A percentile compares a stretch with the other conserved stretches of the same genome.
Evolutionary conservation across 164 flowering plant genomes (phyloP).

Genomic region (Pachysandra terminalis): DNA sequence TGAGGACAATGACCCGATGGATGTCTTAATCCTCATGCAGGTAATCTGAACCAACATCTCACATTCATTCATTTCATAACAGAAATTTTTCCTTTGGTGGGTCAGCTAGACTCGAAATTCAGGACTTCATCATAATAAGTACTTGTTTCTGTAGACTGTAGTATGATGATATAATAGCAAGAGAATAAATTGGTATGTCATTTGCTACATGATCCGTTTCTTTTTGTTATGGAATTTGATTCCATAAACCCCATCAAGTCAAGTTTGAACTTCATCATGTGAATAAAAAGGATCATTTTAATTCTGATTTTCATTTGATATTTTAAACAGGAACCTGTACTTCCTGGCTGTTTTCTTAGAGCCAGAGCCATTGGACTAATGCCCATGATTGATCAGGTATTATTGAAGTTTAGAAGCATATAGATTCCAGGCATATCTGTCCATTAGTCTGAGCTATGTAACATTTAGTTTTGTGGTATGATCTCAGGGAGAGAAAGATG

Average conservation of each 20-base stretch:
- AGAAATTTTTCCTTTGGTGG: no score
- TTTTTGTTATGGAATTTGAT: background rate
- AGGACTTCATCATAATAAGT: no score
- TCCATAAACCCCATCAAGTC: no score
- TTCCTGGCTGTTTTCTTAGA: conserved; percentile 67
- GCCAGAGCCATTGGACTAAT: conserved; percentile 65
- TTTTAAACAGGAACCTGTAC: conserved; percentile 55
- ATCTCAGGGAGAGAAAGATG: conserved; percentile 68
- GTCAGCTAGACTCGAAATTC: no score
- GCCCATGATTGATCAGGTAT: conserved; percentile 62
- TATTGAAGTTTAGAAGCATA: background rate
- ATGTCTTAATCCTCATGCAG: conserved; percentile 75
- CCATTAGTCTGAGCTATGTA: background rate
- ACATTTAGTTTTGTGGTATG: background rate
- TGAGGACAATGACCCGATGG: conserved; percentile 78
- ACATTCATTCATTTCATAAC: background rate
- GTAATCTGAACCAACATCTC: conserved; percentile 20
- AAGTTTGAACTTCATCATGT: background rate
- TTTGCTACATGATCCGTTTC: no score
- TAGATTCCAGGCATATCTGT: background rate
- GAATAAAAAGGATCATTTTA: background rate
- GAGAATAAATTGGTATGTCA: background rate
- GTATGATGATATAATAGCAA: background rate
- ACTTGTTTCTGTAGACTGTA: background rate
- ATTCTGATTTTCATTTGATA: background rate